phyloP scores from a whole-genome alignment of 78 protist genomes.

The Dictyostelium firmibasis region DNA sequence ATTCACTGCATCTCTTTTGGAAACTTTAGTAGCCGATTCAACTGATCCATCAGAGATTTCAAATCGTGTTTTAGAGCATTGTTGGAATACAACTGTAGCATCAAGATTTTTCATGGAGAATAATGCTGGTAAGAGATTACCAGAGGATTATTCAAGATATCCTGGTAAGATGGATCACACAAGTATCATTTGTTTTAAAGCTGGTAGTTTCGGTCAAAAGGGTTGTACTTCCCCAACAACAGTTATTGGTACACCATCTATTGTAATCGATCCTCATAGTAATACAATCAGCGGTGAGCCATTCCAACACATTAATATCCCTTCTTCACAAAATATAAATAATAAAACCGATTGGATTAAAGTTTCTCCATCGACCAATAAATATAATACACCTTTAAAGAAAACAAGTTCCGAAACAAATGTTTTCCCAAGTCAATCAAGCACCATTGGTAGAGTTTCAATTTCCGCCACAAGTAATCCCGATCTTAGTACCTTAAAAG shows the following conservation, averaged over 20 bases:
- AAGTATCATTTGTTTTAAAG: constrained; percentile 76
- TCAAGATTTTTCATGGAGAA: constrained; percentile 51
- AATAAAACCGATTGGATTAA: constrained; percentile 4
- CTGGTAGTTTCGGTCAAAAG: constrained; percentile 18
- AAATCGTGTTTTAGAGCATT: constrained; percentile 27
- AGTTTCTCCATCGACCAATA: not conserved
- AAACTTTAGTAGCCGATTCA: not conserved
- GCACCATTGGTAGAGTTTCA: not conserved
- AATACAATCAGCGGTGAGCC: not conserved
- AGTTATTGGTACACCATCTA: not conserved
- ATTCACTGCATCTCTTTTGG: constrained; percentile 24
- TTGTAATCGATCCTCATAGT: not conserved
- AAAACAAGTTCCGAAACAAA: not conserved
- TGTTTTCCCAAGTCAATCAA: not conserved
- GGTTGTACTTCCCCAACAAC: not conserved
- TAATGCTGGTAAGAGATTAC: constrained; percentile 36
- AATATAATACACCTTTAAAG: not conserved
- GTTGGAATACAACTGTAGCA: constrained; percentile 57
- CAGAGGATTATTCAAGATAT: constrained; percentile 29
- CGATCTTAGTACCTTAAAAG: not conserved
- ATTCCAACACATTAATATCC: not conserved
- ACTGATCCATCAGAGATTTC: constrained; percentile 44
- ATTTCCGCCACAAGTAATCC: not conserved
- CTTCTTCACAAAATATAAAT: not conserved
- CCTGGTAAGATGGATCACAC: constrained; percentile 87